Conservation (phyloP, 1,139 yeast genomes). For the Candida sanyaensis region DNA sequence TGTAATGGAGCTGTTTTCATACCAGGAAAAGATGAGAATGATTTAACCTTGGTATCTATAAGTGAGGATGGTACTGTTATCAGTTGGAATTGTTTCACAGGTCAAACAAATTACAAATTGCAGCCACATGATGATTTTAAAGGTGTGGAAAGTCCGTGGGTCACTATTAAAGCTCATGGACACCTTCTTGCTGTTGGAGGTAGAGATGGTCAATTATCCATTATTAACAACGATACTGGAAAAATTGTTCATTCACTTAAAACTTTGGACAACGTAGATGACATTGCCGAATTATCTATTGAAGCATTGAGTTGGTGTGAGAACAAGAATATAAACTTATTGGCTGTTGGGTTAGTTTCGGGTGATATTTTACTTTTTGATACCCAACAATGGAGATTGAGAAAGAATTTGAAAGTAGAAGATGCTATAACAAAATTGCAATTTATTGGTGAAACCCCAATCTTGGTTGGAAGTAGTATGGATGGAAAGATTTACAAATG, state of each 20-base stretch:
- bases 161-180: conserved; percentile 53
- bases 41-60: conserved; percentile 67
- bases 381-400: conserved; percentile 80
- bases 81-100: conserved; percentile 88
- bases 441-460: conserved; percentile 59
- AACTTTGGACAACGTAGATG: conserved; percentile 64
- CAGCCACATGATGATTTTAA: conserved; percentile 62
- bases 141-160: conserved; percentile 87
- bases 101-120: conserved; percentile 65
- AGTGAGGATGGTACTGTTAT: conserved; percentile 90
- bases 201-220: conserved; percentile 79
- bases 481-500: conserved; percentile 84
- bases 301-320: conserved; percentile 88
- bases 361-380: conserved; percentile 86
- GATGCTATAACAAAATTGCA: conserved; percentile 84
- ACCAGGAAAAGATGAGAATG: conserved; percentile 59
- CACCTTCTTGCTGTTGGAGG: conserved; percentile 74
- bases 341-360: conserved; percentile 88
- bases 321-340: conserved; percentile 50
- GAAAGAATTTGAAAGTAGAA: conserved; percentile 66
- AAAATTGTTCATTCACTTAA: conserved; percentile 63
- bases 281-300: conserved; percentile 72
- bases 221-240: conserved; percentile 75
- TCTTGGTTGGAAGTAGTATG: conserved; percentile 73
- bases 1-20: conserved; percentile 79